Percentiles rank a stretch among this genome's conserved stretches.
Evolutionary conservation across 768 basidiomycete species (phyloP).

Genomic region (Hortiboletus flavorubellus): DNA sequence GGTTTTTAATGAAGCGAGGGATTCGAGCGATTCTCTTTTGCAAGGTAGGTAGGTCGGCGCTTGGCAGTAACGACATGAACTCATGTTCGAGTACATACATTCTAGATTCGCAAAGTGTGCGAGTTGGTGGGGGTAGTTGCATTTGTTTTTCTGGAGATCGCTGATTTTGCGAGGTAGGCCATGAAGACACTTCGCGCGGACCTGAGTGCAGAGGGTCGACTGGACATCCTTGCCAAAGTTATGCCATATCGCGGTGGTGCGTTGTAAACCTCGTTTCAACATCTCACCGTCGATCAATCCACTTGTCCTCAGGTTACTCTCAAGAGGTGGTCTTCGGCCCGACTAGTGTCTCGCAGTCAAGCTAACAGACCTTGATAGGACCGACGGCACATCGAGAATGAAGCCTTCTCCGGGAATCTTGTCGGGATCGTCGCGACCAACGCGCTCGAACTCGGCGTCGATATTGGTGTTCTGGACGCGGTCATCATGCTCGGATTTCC

Average conservation of each 20-base stretch:
- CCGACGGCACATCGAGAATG: constrained; percentile 76
- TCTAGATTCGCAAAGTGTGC: constrained; percentile 73
- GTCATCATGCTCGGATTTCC: constrained; percentile 91
- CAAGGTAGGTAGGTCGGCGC: constrained; percentile 45
- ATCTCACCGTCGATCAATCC: not conserved
- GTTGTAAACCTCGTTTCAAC: constrained; percentile 6
- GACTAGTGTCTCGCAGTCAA: not conserved
- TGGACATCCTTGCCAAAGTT: constrained; percentile 71
- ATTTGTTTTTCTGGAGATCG: not conserved
- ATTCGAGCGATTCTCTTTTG: constrained; percentile 85
- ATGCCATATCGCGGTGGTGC: constrained; percentile 83
- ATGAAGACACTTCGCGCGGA: constrained; percentile 76
- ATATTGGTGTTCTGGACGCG: constrained; percentile 84
- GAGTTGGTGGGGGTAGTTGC: constrained; percentile 58
- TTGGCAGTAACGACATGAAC: not conserved
- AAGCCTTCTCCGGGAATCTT: constrained; percentile 81
- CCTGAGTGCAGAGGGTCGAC: constrained; percentile 68
- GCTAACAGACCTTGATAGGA: constrained; percentile 44
- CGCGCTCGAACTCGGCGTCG: constrained; percentile 88
- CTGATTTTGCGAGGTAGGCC: constrained; percentile 44
- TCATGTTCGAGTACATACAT: not conserved
- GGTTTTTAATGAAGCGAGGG: constrained; percentile 75
- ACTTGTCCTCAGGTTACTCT: constrained; percentile 56
- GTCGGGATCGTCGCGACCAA: constrained; percentile 89
- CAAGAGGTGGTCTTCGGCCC: constrained; percentile 45